Evolutionary conservation across 2,329 filamentous ascomycete genomes (phyloP), one percentile per base, ranked within the genome.

Genomic region (Exophiala lecanii-corni): DNA sequence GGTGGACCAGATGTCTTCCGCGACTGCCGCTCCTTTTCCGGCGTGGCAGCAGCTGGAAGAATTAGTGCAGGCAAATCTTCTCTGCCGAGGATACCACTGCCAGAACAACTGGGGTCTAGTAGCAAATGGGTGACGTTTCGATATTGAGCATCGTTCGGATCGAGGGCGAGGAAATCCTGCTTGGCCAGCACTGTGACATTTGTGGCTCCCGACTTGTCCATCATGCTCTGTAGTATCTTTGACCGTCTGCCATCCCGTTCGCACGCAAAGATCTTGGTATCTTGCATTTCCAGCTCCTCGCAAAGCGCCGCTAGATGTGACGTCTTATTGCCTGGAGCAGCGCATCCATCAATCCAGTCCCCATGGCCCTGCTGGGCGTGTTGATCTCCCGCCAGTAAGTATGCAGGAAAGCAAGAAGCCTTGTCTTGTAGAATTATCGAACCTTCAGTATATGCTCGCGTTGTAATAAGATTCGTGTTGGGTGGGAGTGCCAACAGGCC

Each of bases 241-340:
- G 87, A 83, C 40, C 92, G 78, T 17, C 69, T 65, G 18, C 70
- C 66, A 59, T 94, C 84, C 57, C 86, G 85, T 61, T 94, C 88
- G 57, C 88, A 92, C 0, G 88, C 88, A 53, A 81, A 81, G 17
- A 98, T 82, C 23, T 36, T 53, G 25, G 35, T 36, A 10, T 33
- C 35, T 5, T 17, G 17, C 10, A 12, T 5, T 2, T n/a, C 21
- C 5, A 47, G 43, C 40, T 55, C 55, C 3, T 60, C 60, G 2
- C 92, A 59, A 3, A 96, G 78, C 2, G 88, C 84, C 1, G 89
- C 89, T 35, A 94, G 68, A 62, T 97, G 92, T 5, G 91, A 97
- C 1, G 92, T 97, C 67, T 98, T 98, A 64, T 98, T 98, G 4
- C 92, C 92, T 1, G 92, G 92, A 1, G 92, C 92, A 0, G 92